phyloP scores from a whole-genome alignment of 2,329 filamentous ascomycete genomes.

The Didymella keratinophila region DNA sequence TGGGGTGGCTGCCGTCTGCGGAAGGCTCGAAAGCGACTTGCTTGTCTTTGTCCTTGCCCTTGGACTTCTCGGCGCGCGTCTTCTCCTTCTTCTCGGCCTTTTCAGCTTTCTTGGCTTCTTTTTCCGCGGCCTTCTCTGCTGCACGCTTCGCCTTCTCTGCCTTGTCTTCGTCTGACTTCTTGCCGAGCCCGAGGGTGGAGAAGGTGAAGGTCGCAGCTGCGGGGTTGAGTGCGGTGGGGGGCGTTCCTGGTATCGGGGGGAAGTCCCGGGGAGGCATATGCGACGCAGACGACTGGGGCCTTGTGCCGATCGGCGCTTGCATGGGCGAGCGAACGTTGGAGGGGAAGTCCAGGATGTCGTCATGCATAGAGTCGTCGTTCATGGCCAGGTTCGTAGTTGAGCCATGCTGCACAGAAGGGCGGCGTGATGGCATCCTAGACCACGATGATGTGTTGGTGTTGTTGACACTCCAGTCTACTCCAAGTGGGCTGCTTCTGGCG shows the following conservation, averaged over 20 bases:
- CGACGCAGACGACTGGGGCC: slow-evolving; percentile 68
- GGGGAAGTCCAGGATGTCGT: slow-evolving; percentile 59
- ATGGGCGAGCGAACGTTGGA: slow-evolving; percentile 61
- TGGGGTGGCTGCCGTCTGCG: slow-evolving; percentile 24
- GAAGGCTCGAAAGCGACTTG: slow-evolving; percentile 32
- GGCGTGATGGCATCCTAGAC: slow-evolving; percentile 79
- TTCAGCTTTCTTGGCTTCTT: slow-evolving; percentile 47
- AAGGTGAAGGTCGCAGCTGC: slow-evolving; percentile 84
- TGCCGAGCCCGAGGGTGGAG: slow-evolving; percentile 28
- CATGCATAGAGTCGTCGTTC: slow-evolving; percentile 59
- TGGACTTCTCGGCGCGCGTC: slow-evolving; percentile 47
- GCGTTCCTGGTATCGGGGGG: slow-evolving; percentile 51
- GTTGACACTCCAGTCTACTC: slow-evolving; percentile 53
- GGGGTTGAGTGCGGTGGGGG: slow-evolving; percentile 73
- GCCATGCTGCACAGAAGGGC: slow-evolving; percentile 80
- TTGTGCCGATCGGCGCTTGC: slow-evolving; percentile 79
- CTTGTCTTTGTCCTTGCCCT: slow-evolving; percentile 48
- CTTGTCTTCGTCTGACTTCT: slow-evolving; percentile 47
- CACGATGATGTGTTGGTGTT: slow-evolving; percentile 60
- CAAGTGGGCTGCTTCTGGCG: slow-evolving; percentile 52
- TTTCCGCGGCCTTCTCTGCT: slow-evolving; percentile 47
- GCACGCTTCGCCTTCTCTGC: slow-evolving; percentile 45
- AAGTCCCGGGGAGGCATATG: slow-evolving; percentile 38
- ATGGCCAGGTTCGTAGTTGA: slow-evolving; percentile 69
- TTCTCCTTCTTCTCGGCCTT: slow-evolving; percentile 50